These are phyloP conservation scores for Colletotrichum costaricense DNA, from an alignment of 2,329 filamentous ascomycete species.

Conservation along the genomic window DNA sequence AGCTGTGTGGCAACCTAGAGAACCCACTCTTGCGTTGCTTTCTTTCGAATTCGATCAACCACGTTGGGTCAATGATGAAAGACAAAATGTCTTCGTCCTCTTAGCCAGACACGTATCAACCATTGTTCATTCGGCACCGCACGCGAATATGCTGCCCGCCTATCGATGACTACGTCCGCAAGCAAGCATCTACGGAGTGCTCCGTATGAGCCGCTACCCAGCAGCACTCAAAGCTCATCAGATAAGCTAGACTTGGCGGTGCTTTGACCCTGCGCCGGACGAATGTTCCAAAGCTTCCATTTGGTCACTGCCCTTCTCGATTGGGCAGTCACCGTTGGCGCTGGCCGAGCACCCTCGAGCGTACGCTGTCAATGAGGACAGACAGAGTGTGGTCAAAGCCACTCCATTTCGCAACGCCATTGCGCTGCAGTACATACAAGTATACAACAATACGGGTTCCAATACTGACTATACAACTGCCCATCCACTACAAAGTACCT, in stretches of 20 bases:
- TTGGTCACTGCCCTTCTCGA: conserved; percentile 17
- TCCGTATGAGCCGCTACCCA: not conserved
- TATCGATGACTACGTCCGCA: not conserved
- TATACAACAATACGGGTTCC: not conserved
- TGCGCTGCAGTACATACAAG: too few species aligned
- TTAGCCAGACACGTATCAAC: not conserved
- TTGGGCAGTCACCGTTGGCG: conserved; percentile 16
- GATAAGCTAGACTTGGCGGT: conserved; percentile 28
- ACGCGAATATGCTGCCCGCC: not conserved
- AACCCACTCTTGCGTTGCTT: not conserved
- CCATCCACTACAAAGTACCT: not conserved
- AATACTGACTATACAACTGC: not conserved
- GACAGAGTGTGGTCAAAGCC: conserved; percentile 26
- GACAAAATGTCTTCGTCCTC: not conserved
- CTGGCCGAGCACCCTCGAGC: conserved; percentile 10
- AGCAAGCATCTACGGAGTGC: not conserved
- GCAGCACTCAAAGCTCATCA: conserved; percentile 13
- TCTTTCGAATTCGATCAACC: not conserved
- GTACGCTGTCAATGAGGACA: conserved; percentile 12
- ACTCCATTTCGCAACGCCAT: conserved; percentile 7
- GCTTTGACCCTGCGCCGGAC: conserved; percentile 24
- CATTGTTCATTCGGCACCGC: not conserved
- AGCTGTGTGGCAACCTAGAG: not conserved
- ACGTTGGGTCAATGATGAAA: not conserved
- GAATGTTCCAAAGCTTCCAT: conserved; percentile 37